Conservation (phyloP, 1,284 basidiomycete species). For the Ustilago hordei region DNA sequence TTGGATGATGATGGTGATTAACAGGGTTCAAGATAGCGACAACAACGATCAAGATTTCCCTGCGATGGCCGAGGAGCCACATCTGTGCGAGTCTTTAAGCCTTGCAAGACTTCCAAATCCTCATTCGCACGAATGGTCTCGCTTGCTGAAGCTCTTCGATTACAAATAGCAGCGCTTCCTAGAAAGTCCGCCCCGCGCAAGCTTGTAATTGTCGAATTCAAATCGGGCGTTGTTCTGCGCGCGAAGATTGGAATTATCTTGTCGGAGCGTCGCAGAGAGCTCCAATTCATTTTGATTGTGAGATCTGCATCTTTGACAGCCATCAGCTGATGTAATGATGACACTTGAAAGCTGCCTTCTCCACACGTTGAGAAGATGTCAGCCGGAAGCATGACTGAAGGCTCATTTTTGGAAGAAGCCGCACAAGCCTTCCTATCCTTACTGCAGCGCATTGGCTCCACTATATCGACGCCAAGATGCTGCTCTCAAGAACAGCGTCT, state of each 20-base stretch:
- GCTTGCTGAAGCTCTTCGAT: conserved; percentile 11
- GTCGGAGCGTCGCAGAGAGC: conserved; percentile 15
- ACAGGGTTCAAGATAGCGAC: conserved; percentile 1
- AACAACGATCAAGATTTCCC: conserved; percentile 11
- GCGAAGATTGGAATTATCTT: conserved; percentile 11
- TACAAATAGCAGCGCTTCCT: conserved; percentile 31
- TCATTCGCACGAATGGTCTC: conserved; percentile 29
- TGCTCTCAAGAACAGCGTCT: conserved; percentile 31
- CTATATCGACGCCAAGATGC: conserved; percentile 12
- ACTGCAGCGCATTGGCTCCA: not conserved
- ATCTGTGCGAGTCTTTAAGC: not conserved
- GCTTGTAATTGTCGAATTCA: conserved; percentile 1
- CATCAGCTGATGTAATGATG: conserved; percentile 14
- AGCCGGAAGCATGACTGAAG: not conserved
- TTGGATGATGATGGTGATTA: conserved; percentile 29
- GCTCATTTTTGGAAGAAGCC: conserved; percentile 5
- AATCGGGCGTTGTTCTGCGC: conserved; percentile 9
- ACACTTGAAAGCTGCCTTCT: not conserved
- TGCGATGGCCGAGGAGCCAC: conserved; percentile 30
- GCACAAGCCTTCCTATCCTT: not conserved
- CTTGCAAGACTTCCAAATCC: conserved; percentile 12
- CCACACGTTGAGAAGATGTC: conserved; percentile 13
- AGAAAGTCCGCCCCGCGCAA: not conserved
- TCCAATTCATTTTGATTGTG: not conserved
- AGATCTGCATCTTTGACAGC: not conserved